Base-by-base conservation (phyloP, 2,329 filamentous ascomycete species). In the Phoma sp. region DNA sequence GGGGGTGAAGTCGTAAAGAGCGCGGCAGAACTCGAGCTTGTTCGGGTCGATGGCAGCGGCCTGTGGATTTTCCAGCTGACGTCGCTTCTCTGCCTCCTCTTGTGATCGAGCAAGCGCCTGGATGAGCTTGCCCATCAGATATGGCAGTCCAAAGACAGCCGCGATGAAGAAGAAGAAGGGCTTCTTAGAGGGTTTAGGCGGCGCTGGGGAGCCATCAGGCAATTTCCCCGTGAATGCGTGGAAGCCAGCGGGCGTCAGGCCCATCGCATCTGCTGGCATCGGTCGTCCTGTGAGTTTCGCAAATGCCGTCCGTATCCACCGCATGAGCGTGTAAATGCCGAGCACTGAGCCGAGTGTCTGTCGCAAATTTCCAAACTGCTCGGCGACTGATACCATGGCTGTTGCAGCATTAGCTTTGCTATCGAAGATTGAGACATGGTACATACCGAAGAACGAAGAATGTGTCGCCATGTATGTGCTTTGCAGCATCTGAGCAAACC, bases 381-480 rank as follows among this genome's bases (percentile, higher is more conserved):
- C 96, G 44, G 95, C 95, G 35, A 99, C 96, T 7, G 93, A 95
- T 35, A 99, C 90, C 93, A 99, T 98, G 50, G 95, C 95, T 68
- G 37, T 27, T 2, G 13, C 3, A 0, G 37, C n/a, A 51, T 71
- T 58, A 70, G 62, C 47, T 39, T 37, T 33, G 30, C 43, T 30
- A 22, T 30, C 18, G 10, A 7, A 7, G 13, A 30, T 6, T 11
- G 13, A 23, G 4, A 22, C 2, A 4, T 8, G 5, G 11, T 13
- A 77, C 89, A 68, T 84, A 96, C 92, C 93, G 70, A 98, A 99
- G 77, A 99, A 99, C 48, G 91, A 96, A 5, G 93, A 97, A 77
- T 99, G 95, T 0, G 95, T 99, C 27, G 96, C 95, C 96, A 99
- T 99, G 69, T 97, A 99, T 9, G 95, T 98, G 80, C 95, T 98